Evolutionary conservation across 768 basidiomycete species (phyloP), one percentile per base, ranked within the genome.

Genomic region (Lentinula sp.): DNA sequence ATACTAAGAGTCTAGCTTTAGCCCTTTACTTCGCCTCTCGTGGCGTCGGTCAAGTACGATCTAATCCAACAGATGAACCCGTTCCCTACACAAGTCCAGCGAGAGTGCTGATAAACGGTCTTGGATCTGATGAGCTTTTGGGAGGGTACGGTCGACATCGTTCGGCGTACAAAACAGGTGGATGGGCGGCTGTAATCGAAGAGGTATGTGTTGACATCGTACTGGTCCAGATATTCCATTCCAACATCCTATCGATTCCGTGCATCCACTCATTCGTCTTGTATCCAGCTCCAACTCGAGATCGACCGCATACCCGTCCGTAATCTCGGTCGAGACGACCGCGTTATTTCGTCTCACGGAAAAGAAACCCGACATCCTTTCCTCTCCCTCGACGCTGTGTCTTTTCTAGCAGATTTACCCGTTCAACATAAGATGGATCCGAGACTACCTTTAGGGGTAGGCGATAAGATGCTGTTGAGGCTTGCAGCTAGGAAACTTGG

Each of bases 351-450:
- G 2, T 88, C 87, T 0, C 88, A 93, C 65, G 94, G 93, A 3
- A 93, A 95, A 71, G 97, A 99, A 72, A 87, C 89, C 2, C 82
- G 97, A 39, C 92, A 95, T 68, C 95, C 95, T 0, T 97, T 93
- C 72, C 83, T 98, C 50, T 92, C 90, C 3, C 81, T 97, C 21
- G 78, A 81, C 0, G 80, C 95, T 34, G 85, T 95, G 28, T 75
- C 82, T 1, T 95, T 90, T 73, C 73, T 97, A 51, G 89, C 93
- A 0, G 73, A 73, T 45, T 75, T 97, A 0, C 91, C 95, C 0
- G 88, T 98, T 6, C 81, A 95, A 66, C 62, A 82, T 54, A 99
- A 99, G 71, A 74, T 88, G 70, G 93, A 98, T 69, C 87, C 88
- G 0, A 75, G 91, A 31, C 70, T 87, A 31, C 81, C 83, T 4